Base-by-base conservation (phyloP, 805 yeast species). In the Tetrapisispora namnaoensis region DNA sequence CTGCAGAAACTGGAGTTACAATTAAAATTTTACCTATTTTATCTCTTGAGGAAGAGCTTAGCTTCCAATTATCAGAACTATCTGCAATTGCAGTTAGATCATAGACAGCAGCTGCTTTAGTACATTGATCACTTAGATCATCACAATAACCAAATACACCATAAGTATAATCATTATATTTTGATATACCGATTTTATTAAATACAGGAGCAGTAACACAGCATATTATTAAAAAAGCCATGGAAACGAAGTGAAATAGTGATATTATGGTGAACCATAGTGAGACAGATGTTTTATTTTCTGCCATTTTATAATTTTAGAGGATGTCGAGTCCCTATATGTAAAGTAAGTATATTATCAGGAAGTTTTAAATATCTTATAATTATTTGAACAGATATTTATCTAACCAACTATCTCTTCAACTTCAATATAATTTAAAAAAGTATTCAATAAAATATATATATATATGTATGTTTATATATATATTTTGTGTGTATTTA, bases 101-200 rank as follows among this genome's bases (percentile, higher is more conserved):
- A 56, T 78, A 76, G 2, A 77, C 75, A 18, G 75, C 77, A 1
- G 70, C 59, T 1, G 79, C 76, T 8, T 57, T 58, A 17, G 73
- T 61, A 57, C 86, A 80, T 0, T 51, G 21, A 10, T 58, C 51
- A 3, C 55, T 51, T 1, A 61, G 57, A 4, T 54, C 50, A 4
- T 58, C 39, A 59, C 93, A 85, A 60, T 75, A 78, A 2, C 93
- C 93, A 59, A 85, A 76, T 1, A 78, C 75, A 32, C 93, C 93
- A 61, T 74, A 85, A 2, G 70, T 66, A 53, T 68, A 66, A 39
- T 64, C 61, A 20, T 66, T 66, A 34, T 79, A 43, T 43, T 38
- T 42, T 7, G 82, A 81, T 14, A 85, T 55, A 3, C 70, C 68
- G 42, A 85, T 71, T 7, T 71, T 57, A 2, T 65, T 52, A 9